Conservation (phyloP, 1,284 basidiomycete species). For the Heliocybe sulcata region DNA sequence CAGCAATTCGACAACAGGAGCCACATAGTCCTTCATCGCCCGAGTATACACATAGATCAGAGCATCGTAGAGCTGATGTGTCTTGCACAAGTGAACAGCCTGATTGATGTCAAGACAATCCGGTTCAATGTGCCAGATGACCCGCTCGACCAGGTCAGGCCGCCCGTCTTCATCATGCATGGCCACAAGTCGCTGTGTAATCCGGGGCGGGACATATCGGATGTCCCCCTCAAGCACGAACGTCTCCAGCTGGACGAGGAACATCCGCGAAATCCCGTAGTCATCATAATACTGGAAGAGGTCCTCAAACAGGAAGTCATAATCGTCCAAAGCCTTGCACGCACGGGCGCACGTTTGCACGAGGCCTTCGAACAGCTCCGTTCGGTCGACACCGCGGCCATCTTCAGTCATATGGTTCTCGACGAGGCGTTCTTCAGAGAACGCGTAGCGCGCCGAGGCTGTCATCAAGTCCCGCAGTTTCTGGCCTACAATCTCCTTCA, state of each 20-base stretch:
- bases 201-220: slow-evolving; percentile 72
- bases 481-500: slow-evolving; percentile 64
- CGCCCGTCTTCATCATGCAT: slow-evolving; percentile 71
- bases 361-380: slow-evolving; percentile 83
- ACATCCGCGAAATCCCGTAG: slow-evolving; percentile 83
- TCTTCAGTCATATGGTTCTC: slow-evolving; percentile 84
- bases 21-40: slow-evolving; percentile 83
- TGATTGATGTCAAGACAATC: slow-evolving; percentile 91
- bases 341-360: slow-evolving; percentile 80
- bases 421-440: slow-evolving; percentile 90
- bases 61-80: slow-evolving; percentile 84
- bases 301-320: slow-evolving; percentile 88
- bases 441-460: slow-evolving; percentile 85
- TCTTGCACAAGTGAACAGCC: slow-evolving; percentile 80
- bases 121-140: slow-evolving; percentile 97
- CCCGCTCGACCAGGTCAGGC: slow-evolving; percentile 74
- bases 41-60: slow-evolving; percentile 91
- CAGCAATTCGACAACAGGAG: slow-evolving; percentile 84
- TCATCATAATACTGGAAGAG: slow-evolving; percentile 88
- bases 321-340: slow-evolving; percentile 75
- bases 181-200: slow-evolving; percentile 81
- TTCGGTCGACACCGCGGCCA: slow-evolving; percentile 89
- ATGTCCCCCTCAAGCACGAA: slow-evolving; percentile 79
- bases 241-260: slow-evolving; percentile 76
- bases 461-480: slow-evolving; percentile 80